phyloP scores from a whole-genome alignment of 805 yeast genomes.

The Hanseniaspora vineae region DNA sequence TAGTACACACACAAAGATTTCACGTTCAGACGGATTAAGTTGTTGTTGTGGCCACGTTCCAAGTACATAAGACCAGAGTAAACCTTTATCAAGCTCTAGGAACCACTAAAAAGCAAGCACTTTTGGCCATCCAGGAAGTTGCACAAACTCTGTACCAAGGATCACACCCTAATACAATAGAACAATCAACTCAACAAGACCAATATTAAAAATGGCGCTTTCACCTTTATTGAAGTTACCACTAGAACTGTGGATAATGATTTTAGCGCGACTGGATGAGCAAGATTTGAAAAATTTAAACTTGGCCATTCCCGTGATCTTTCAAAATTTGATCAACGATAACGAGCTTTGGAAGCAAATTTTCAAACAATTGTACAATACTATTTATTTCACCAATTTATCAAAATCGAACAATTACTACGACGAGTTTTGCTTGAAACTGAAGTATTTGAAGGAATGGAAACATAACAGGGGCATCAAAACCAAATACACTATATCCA shows the following conservation, averaged over 20 bases:
- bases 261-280: slow-evolving; percentile 26
- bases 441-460: slow-evolving; percentile 20
- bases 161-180: no score
- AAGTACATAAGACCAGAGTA: no score
- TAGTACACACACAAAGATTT: no score
- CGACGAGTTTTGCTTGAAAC: slow-evolving; percentile 23
- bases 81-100: no score
- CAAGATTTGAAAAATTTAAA: slow-evolving; percentile 23
- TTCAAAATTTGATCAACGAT: slow-evolving; percentile 23
- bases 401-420: slow-evolving; percentile 24
- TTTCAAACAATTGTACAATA: slow-evolving; percentile 19
- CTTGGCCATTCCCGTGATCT: slow-evolving; percentile 17
- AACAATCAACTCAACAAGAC: no score
- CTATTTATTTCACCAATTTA: slow-evolving; percentile 25
- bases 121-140: no score
- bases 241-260: slow-evolving; percentile 24
- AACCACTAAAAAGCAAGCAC: no score
- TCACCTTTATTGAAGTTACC: slow-evolving; percentile 19
- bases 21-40: no score
- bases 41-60: no score
- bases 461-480: slow-evolving; percentile 22
- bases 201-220: no score
- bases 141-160: no score
- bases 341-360: slow-evolving; percentile 32
- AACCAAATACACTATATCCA: slow-evolving; percentile 20